Percentiles rank a stretch among this genome's conserved stretches.
phyloP scores from a whole-genome alignment of 768 basidiomycete species.

The Lactarius evosmus region DNA sequence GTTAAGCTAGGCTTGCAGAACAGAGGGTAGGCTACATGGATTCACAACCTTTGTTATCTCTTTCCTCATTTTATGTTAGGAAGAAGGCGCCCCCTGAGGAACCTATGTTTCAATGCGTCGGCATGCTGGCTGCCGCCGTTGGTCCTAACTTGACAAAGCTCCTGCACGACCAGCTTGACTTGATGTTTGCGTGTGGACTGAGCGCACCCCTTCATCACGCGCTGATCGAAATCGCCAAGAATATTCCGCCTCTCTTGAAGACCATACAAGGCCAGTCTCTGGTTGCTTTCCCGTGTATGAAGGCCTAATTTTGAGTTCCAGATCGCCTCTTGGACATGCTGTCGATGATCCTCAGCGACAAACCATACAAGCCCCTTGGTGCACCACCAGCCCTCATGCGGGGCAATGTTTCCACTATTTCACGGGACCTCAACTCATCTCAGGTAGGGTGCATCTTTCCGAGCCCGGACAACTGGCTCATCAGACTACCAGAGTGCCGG shows the following conservation, averaged over 20 bases:
- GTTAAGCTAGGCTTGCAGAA: conserved; percentile 87
- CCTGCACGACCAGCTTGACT: conserved; percentile 92
- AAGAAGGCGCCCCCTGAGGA: conserved; percentile 94
- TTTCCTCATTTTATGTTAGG: conserved; percentile 43
- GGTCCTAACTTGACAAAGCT: conserved; percentile 95
- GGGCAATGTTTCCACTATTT: conserved; percentile 47
- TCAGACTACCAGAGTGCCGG: conserved; percentile 7
- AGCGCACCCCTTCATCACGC: conserved; percentile 87
- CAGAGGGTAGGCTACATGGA: conserved; percentile 60
- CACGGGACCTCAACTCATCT: conserved; percentile 50
- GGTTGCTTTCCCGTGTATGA: background rate
- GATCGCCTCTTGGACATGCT: conserved; percentile 88
- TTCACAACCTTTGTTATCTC: background rate
- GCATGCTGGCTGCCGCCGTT: conserved; percentile 92
- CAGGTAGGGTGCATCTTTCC: conserved; percentile 39
- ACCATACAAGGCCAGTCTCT: conserved; percentile 81
- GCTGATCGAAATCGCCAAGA: conserved; percentile 74
- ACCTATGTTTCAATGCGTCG: conserved; percentile 95
- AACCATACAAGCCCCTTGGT: conserved; percentile 84
- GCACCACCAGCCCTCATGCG: conserved; percentile 65
- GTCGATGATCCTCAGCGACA: conserved; percentile 75
- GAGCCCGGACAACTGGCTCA: background rate
- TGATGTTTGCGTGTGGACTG: conserved; percentile 93
- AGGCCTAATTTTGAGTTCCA: conserved; percentile 33
- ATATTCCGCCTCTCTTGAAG: conserved; percentile 86